Percentiles rank a stretch among this genome's conserved stretches.
Evolutionary conservation across 495 filamentous ascomycete species (phyloP).

Genomic region (Hypoxylon intermedium): DNA sequence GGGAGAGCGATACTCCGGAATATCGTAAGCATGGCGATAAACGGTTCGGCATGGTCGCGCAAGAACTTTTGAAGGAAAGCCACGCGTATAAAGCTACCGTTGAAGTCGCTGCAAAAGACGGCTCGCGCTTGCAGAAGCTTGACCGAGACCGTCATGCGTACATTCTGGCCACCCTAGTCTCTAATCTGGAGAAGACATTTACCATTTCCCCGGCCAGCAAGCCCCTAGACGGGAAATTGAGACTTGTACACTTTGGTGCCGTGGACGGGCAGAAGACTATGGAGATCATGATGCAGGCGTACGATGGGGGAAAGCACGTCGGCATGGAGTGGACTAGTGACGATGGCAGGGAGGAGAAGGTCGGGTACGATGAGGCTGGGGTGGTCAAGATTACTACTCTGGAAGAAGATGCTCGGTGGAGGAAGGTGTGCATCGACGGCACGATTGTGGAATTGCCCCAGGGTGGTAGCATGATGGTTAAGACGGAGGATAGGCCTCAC

Average conservation of each 20-base stretch:
- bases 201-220: constrained; percentile 73
- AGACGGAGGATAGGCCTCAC: constrained; percentile 37
- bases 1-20: constrained; percentile 80
- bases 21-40: constrained; percentile 76
- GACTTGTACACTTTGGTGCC: constrained; percentile 76
- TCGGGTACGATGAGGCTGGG: constrained; percentile 71
- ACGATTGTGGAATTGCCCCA: constrained; percentile 75
- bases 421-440: constrained; percentile 88
- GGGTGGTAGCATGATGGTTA: constrained; percentile 74
- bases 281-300: constrained; percentile 78
- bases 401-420: constrained; percentile 72
- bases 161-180: constrained; percentile 74
- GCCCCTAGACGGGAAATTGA: constrained; percentile 70
- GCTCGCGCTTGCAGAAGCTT: constrained; percentile 42
- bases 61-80: constrained; percentile 68
- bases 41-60: constrained; percentile 83
- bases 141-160: constrained; percentile 60
- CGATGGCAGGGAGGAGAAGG: constrained; percentile 45
- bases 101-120: constrained; percentile 32
- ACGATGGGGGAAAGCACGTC: constrained; percentile 76
- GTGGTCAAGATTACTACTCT: constrained; percentile 69
- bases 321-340: constrained; percentile 47
- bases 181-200: constrained; percentile 80
- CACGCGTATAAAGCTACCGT: constrained; percentile 75
- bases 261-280: constrained; percentile 68